Conservation (phyloP, 768 basidiomycete genomes). For the Boletellus emodensis region DNA sequence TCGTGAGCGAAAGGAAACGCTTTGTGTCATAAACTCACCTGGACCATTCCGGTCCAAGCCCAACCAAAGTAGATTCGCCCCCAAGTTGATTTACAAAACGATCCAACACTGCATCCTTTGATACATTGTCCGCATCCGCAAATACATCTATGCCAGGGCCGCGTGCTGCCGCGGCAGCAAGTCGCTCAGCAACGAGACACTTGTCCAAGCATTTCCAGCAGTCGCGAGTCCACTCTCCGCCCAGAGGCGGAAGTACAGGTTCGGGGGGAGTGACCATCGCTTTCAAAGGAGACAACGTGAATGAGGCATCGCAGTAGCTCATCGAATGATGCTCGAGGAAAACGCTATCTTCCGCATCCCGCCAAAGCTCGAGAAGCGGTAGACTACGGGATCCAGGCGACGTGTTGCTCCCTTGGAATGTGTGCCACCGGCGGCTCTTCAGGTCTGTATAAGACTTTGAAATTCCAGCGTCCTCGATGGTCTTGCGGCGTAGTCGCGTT, state of each 20-base stretch:
- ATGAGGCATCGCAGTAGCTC: slow-evolving; percentile 11
- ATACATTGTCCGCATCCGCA: slow-evolving; percentile 51
- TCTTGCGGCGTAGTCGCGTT: slow-evolving; percentile 38
- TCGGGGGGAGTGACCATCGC: background rate
- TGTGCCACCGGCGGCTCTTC: slow-evolving; percentile 11
- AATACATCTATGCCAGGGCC: slow-evolving; percentile 33
- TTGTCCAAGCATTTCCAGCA: slow-evolving; percentile 81
- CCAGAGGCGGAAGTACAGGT: slow-evolving; percentile 3
- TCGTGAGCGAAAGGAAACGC: background rate
- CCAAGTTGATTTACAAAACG: slow-evolving; percentile 53
- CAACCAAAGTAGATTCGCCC: slow-evolving; percentile 36
- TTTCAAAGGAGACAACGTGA: slow-evolving; percentile 18
- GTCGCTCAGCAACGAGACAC: slow-evolving; percentile 70
- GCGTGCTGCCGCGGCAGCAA: slow-evolving; percentile 40
- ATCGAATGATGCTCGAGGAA: slow-evolving; percentile 26
- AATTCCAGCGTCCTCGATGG: slow-evolving; percentile 29
- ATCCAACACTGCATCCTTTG: slow-evolving; percentile 53
- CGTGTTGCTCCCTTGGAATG: slow-evolving; percentile 13
- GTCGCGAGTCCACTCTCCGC: slow-evolving; percentile 58
- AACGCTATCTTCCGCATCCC: slow-evolving; percentile 27
- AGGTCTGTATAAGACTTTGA: slow-evolving; percentile 21
- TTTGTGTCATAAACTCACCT: slow-evolving; percentile 39
- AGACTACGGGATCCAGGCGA: slow-evolving; percentile 33
- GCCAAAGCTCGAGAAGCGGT: slow-evolving; percentile 27
- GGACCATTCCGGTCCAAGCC: slow-evolving; percentile 52